A percentile compares a stretch with the other conserved stretches of the same genome.
Evolutionary conservation across 2,329 filamentous ascomycete genomes (phyloP).

Genomic region (Ascomycota sp.): DNA sequence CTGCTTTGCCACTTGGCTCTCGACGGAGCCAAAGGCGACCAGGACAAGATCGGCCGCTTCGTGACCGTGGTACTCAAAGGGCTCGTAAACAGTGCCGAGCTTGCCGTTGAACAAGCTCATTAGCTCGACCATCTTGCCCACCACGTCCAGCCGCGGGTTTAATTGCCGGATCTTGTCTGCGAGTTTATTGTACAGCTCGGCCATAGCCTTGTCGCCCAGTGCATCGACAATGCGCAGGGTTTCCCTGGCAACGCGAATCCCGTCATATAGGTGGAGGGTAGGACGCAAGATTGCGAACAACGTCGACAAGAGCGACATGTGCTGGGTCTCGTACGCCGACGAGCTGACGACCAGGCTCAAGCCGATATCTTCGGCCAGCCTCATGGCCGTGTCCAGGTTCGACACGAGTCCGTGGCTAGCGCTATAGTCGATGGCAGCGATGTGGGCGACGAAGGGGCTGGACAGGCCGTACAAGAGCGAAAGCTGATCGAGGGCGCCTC

Average conservation of each 20-base stretch:
- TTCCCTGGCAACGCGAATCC: constrained; percentile 60
- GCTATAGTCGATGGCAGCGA: constrained; percentile 76
- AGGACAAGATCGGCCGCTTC: constrained; percentile 57
- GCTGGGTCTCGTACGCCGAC: constrained; percentile 78
- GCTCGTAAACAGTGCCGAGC: constrained; percentile 75
- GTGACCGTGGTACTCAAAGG: constrained; percentile 88
- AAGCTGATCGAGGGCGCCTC: constrained; percentile 71
- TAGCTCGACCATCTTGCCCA: constrained; percentile 48
- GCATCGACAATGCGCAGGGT: constrained; percentile 63
- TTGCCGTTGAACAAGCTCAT: constrained; percentile 65
- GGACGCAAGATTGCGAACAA: constrained; percentile 56
- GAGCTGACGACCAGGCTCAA: constrained; percentile 66
- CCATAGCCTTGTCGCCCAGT: constrained; percentile 48
- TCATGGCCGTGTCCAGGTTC: constrained; percentile 65
- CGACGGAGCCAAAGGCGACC: constrained; percentile 79
- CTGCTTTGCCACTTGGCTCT: constrained; percentile 68
- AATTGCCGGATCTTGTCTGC: constrained; percentile 36
- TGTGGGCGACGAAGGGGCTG: constrained; percentile 78
- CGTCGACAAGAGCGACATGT: constrained; percentile 80
- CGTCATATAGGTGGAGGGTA: constrained; percentile 76
- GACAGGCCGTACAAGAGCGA: constrained; percentile 77
- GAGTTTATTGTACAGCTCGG: constrained; percentile 45
- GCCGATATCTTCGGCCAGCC: constrained; percentile 71
- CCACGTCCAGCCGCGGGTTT: constrained; percentile 47
- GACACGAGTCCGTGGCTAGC: constrained; percentile 48